Conservation (phyloP, 2,329 filamentous ascomycete species). For the Chaetoscypha palmicola region DNA sequence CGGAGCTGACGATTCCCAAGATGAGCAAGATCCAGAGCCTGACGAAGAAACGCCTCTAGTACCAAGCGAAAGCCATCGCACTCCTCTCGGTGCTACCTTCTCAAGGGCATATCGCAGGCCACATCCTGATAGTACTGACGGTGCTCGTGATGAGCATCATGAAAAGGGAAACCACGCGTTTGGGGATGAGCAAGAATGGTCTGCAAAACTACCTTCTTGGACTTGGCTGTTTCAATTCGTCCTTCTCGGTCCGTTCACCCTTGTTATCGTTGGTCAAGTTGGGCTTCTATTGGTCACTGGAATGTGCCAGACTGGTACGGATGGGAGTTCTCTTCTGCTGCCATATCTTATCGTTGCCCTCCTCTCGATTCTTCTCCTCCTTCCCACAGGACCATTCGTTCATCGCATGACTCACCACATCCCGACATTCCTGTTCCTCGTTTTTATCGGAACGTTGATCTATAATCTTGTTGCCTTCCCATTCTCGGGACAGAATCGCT, state of each 20-base stretch:
- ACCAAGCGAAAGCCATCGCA: conserved; percentile 36
- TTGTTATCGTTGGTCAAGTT: conserved; percentile 72
- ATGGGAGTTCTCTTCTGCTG: conserved; percentile 66
- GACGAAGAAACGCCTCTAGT: conserved; percentile 51
- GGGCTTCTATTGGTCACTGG: conserved; percentile 66
- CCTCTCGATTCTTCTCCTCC: conserved; percentile 63
- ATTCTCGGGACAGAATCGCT: conserved; percentile 69
- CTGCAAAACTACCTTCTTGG: conserved; percentile 68
- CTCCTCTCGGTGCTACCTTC: conserved; percentile 52
- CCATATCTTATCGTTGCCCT: conserved; percentile 65
- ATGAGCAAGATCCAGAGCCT: conserved; percentile 30
- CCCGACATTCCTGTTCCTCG: conserved; percentile 65
- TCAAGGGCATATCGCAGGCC: conserved; percentile 41
- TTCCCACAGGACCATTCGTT: conserved; percentile 75
- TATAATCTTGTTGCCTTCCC: conserved; percentile 88
- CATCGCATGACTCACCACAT: conserved; percentile 81
- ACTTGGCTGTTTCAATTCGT: conserved; percentile 85
- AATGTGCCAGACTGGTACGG: conserved; percentile 72
- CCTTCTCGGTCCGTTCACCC: conserved; percentile 66
- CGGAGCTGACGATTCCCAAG: conserved; percentile 23
- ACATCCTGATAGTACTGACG: conserved; percentile 22
- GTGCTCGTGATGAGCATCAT: conserved; percentile 23
- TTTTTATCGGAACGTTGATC: conserved; percentile 68
- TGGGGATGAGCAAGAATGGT: conserved; percentile 79
- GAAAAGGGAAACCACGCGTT: conserved; percentile 42